Evolutionary conservation across 2,329 filamentous ascomycete genomes (phyloP).

Genomic region (Tolypocladium ophioglossoides): DNA sequence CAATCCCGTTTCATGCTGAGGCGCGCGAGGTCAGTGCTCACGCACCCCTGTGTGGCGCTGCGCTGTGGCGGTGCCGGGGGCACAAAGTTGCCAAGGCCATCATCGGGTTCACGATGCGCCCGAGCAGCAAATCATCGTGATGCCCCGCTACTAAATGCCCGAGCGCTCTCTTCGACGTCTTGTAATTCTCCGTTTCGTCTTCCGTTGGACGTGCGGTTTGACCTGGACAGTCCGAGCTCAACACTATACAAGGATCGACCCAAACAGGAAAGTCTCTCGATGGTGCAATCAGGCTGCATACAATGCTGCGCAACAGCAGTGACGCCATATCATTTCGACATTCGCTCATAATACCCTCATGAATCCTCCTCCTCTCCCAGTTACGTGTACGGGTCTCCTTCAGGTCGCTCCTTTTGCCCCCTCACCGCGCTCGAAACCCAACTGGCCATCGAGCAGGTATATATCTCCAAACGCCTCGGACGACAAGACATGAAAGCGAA

Average conservation of each 20-base stretch:
- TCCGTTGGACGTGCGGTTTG: no score
- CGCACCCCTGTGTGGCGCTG: not conserved
- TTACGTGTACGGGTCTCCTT: not conserved
- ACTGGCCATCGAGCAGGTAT: not conserved
- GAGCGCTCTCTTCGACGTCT: no score
- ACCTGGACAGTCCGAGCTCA: not conserved
- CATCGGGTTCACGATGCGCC: not conserved
- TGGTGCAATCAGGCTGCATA: not conserved
- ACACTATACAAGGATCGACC: not conserved
- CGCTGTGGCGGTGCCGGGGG: not conserved
- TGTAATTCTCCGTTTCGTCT: no score
- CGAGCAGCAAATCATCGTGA: not conserved
- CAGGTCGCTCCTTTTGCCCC: not conserved
- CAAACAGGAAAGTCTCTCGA: not conserved
- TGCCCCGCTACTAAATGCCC: no score
- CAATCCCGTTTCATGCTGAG: not conserved
- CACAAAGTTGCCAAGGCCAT: not conserved
- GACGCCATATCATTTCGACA: constrained; percentile 5
- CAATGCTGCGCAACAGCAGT: not conserved
- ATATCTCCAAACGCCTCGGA: not conserved
- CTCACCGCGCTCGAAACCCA: not conserved
- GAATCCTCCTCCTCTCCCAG: not conserved
- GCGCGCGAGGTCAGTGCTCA: not conserved
- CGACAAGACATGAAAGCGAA: not conserved
- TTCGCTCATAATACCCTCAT: constrained; percentile 3